Evolutionary conservation across 2,329 filamentous ascomycete species (phyloP), one percentile per base, ranked within the genome.

Genomic region (Fusarium sp.): DNA sequence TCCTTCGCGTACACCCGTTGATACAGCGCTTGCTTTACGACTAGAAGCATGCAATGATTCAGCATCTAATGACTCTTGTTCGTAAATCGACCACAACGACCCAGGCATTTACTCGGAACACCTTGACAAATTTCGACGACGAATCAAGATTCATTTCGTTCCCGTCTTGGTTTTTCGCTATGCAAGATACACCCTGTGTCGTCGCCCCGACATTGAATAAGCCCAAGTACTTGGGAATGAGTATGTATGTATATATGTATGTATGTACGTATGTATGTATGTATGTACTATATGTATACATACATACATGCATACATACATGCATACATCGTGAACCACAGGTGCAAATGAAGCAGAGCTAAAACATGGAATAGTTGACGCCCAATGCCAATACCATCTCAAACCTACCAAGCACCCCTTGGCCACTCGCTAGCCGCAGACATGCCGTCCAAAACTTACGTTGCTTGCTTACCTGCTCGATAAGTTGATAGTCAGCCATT

Each of bases 1-100:
- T 31, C 38, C 52, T 23, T 59, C 56, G 56, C 56, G 48, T 59
- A 59, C 56, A 59, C 55, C 56, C 48, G 54, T 61, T 48, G 27
- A 29, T 10, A 13, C 27, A 29, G 37, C 43, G 31, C 38, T 33
- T 45, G 19, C 15, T n/a, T 36, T 17, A 19, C 10, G 15, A 36
- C 53, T 57, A 57, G 54, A 37, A 41, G 36, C 47, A 49, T 57
- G 27, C 41, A 58, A 38, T 48, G 56, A 59, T 54, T 59, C 56
- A 59, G 49, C 13, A 35, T 23, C 36, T 53, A 42, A 54, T 46
- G 53, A 59, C 54, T 59, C 56, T 29, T 9, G 3, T 29, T 13
- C 27, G 27, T 29, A 29, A 7, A 25, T 25, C 23, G 23, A 25
- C 23, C 23, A 25, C 23, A 8, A 25, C 23, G 19, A 19, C 19